Percentiles rank a stretch among this genome's conserved stretches.
Evolutionary conservation across 352 stramenopile species (phyloP).

Genomic region (Pythium oligandrum): DNA sequence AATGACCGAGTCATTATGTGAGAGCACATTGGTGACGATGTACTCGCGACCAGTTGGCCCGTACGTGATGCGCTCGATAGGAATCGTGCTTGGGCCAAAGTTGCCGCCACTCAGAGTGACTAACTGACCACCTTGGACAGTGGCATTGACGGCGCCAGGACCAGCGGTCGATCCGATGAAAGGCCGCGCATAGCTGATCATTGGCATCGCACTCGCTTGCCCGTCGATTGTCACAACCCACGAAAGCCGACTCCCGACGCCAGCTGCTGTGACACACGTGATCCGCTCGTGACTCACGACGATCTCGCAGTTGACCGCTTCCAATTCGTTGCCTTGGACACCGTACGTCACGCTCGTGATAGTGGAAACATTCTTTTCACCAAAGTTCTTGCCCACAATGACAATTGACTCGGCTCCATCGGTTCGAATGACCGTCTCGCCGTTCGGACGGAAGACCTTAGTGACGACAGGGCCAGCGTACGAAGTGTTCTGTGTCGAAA

Average conservation of each 20-base stretch:
- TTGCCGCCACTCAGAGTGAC: slow-evolving; percentile 45
- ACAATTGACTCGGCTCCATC: slow-evolving; percentile 46
- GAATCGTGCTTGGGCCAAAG: slow-evolving; percentile 40
- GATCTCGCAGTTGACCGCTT: slow-evolving; percentile 29
- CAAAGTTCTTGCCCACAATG: slow-evolving; percentile 61
- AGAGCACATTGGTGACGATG: slow-evolving; percentile 28
- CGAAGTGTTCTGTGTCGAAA: slow-evolving; percentile 31
- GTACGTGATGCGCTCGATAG: slow-evolving; percentile 55
- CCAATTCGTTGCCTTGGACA: slow-evolving; percentile 40
- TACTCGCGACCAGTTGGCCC: slow-evolving; percentile 50
- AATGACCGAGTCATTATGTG: slow-evolving; percentile 57
- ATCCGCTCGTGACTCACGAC: slow-evolving; percentile 52
- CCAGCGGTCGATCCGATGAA: slow-evolving; percentile 35
- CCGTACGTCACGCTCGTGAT: slow-evolving; percentile 49
- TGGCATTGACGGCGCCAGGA: slow-evolving; percentile 24
- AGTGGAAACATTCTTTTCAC: slow-evolving; percentile 19
- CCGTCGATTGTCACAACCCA: slow-evolving; percentile 62
- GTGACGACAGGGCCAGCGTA: slow-evolving; percentile 51
- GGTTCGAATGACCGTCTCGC: slow-evolving; percentile 40
- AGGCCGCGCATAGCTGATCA: slow-evolving; percentile 53
- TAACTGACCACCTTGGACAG: slow-evolving; percentile 31
- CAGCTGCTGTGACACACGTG: slow-evolving; percentile 34
- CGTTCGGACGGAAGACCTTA: slow-evolving; percentile 43
- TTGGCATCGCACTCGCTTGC: slow-evolving; percentile 38
- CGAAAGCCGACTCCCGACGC: slow-evolving; percentile 39